These are phyloP conservation scores for Protea cynaroides DNA, from an alignment of 164 flowering plant species.

Conservation along the genomic window DNA sequence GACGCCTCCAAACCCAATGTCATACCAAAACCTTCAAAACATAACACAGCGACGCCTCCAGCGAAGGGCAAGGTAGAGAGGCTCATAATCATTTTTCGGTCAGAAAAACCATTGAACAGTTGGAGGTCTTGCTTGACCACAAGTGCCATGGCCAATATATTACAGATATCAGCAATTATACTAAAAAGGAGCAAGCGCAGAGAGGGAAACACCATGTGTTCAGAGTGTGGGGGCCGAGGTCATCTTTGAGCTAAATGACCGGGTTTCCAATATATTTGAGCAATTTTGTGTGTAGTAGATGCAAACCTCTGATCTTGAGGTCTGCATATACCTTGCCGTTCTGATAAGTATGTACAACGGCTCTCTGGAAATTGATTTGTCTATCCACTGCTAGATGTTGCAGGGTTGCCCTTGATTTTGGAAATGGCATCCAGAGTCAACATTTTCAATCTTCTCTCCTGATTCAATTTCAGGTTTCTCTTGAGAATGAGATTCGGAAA, in stretches of 20 bases:
- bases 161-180: slow-evolving; percentile 24
- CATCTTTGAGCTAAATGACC: no score
- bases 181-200: slow-evolving; percentile 24
- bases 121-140: slow-evolving; percentile 12
- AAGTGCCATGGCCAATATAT: background rate
- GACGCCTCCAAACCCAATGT: slow-evolving; percentile 2
- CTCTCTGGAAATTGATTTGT: no score
- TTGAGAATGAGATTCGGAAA: no score
- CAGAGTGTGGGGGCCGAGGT: no score
- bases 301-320: no score
- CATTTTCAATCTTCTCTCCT: slow-evolving; percentile 33
- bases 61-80: no score
- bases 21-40: slow-evolving; percentile 24
- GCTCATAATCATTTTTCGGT: slow-evolving; percentile 2
- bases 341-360: no score
- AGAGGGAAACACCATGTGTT: no score
- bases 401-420: slow-evolving; percentile 20
- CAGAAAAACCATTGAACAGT: slow-evolving; percentile 11
- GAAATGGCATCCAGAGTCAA: slow-evolving; percentile 34
- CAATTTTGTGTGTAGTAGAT: no score
- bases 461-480: slow-evolving; percentile 21
- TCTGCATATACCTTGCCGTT: no score
- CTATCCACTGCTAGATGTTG: slow-evolving; percentile 2
- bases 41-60: slow-evolving; percentile 23
- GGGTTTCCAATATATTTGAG: no score